These are phyloP conservation scores for Monosporascus sp. DNA, from an alignment of 2,329 filamentous ascomycete genomes.

Conservation along the genomic window DNA sequence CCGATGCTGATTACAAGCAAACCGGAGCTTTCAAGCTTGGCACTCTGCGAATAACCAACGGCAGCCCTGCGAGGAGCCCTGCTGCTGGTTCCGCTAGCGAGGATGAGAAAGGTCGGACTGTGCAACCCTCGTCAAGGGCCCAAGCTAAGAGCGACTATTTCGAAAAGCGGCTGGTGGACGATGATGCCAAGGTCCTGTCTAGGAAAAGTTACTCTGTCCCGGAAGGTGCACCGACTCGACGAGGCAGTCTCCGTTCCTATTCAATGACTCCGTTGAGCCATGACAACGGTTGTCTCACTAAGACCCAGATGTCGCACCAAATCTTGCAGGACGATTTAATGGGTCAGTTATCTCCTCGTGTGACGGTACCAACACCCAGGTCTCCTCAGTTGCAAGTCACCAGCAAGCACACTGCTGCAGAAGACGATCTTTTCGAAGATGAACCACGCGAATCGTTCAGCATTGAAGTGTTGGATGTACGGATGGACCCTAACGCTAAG, in stretches of 20 bases:
- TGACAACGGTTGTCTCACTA: background rate
- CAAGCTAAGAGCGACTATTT: slow-evolving; percentile 9
- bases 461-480: slow-evolving; percentile 21
- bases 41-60: slow-evolving; percentile 57
- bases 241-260: background rate
- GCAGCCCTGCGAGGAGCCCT: slow-evolving; percentile 46
- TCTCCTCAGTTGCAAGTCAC: slow-evolving; percentile 36
- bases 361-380: slow-evolving; percentile 18
- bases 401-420: slow-evolving; percentile 42
- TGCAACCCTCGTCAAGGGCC: background rate
- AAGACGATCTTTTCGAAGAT: slow-evolving; percentile 44
- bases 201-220: background rate
- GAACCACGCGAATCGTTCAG: slow-evolving; percentile 23
- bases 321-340: too few species aligned
- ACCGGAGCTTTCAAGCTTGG: slow-evolving; percentile 59
- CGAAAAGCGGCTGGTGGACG: background rate
- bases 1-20: slow-evolving; percentile 52
- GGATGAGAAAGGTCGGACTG: background rate
- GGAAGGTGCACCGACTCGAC: background rate
- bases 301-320: background rate
- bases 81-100: slow-evolving; percentile 7
- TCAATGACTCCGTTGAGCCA: background rate
- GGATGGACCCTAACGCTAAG: slow-evolving; percentile 38
- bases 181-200: background rate
- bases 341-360: slow-evolving; percentile 22